Conservation (phyloP, 768 basidiomycete genomes). For the Agrocybe pediades region DNA sequence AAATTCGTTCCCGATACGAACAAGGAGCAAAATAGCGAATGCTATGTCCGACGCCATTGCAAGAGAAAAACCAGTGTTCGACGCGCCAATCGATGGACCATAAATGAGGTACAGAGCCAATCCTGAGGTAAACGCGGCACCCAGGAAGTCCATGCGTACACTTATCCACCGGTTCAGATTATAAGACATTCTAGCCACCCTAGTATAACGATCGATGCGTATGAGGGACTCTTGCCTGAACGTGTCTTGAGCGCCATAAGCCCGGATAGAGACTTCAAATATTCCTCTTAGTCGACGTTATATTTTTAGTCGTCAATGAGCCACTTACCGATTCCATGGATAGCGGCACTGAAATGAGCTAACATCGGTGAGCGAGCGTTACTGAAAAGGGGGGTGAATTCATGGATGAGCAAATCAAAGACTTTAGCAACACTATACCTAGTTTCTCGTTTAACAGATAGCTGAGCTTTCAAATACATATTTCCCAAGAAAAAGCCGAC, state of each 20-base stretch:
- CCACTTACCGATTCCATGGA: not conserved
- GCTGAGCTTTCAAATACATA: constrained; percentile 46
- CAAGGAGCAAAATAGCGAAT: constrained; percentile 49
- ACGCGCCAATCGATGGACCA: constrained; percentile 37
- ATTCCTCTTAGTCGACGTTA: not conserved
- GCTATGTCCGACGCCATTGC: constrained; percentile 61
- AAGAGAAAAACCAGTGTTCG: constrained; percentile 51
- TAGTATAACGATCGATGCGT: constrained; percentile 26
- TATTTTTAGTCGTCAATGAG: not conserved
- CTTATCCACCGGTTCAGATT: constrained; percentile 45
- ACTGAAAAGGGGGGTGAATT: not conserved
- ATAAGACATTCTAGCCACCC: constrained; percentile 45
- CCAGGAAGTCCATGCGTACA: constrained; percentile 58
- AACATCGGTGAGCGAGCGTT: not conserved
- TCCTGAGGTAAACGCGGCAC: constrained; percentile 51
- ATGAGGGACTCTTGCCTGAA: constrained; percentile 10
- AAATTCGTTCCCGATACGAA: constrained; percentile 41
- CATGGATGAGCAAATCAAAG: constrained; percentile 2
- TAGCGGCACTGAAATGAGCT: not conserved
- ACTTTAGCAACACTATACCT: constrained; percentile 40
- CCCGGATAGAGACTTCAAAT: constrained; percentile 12
- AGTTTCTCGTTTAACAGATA: constrained; percentile 51
- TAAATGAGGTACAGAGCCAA: constrained; percentile 59
- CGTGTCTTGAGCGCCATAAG: constrained; percentile 10
- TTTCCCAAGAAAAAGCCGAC: constrained; percentile 46